These are phyloP conservation scores for Nematodospora anomalae DNA, from an alignment of 1,139 yeast genomes.

Conservation along the genomic window DNA sequence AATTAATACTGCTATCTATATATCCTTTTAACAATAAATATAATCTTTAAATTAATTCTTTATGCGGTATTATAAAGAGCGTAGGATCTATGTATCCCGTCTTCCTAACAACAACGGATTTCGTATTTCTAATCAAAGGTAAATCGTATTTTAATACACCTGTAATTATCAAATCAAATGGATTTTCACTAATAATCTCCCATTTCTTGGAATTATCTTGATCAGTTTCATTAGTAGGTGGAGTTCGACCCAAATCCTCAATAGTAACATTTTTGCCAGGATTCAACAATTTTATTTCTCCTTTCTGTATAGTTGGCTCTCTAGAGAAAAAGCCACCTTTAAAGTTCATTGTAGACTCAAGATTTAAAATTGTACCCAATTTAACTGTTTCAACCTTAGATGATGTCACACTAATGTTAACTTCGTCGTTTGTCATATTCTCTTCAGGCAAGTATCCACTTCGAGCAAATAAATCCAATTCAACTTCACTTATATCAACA, in stretches of 20 bases:
- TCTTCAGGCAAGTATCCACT: constrained; percentile 50
- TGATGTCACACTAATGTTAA: constrained; percentile 4
- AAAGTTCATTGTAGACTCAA: constrained; percentile 75
- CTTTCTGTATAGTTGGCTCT: constrained; percentile 54
- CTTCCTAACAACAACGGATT: constrained; percentile 64
- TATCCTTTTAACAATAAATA: not conserved
- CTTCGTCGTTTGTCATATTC: constrained; percentile 6
- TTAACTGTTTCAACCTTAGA: constrained; percentile 63
- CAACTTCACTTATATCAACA: constrained; percentile 63
- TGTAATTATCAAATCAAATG: constrained; percentile 81
- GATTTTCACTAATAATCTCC: constrained; percentile 73
- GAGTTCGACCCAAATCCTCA: constrained; percentile 11
- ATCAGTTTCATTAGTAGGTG: constrained; percentile 17
- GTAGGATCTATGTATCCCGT: constrained; percentile 60
- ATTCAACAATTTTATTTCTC: constrained; percentile 67
- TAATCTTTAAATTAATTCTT: not conserved
- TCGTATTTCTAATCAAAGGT: constrained; percentile 58
- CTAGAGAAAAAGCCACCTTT: constrained; percentile 77
- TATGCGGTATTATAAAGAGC: constrained; percentile 9
- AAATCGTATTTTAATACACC: constrained; percentile 79
- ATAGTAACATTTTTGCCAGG: constrained; percentile 70
- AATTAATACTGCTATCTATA: constrained; percentile 3
- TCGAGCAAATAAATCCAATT: constrained; percentile 85
- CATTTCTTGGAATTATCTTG: constrained; percentile 60
- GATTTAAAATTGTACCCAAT: constrained; percentile 63